Evolutionary conservation across 257 asterid genomes (phyloP).

Genomic region (Leonotis leonurus): DNA sequence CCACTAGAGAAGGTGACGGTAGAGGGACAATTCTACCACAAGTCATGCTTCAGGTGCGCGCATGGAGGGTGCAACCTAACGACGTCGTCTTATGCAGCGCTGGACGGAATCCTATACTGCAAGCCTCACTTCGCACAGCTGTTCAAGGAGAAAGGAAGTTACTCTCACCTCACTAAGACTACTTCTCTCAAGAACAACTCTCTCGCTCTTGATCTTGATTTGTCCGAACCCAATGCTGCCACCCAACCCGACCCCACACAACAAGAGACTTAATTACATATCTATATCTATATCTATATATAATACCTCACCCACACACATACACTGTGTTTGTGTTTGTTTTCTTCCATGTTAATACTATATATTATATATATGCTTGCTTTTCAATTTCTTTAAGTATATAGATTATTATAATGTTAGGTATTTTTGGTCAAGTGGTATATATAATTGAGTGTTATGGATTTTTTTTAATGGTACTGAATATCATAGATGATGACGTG

Average conservation of each 20-base stretch:
- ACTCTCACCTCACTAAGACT: conserved; percentile 55
- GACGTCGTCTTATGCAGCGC: conserved; percentile 71
- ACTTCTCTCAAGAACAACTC: conserved; percentile 40
- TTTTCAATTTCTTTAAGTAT: too few species aligned
- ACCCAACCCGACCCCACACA: not conserved
- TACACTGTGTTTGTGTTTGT: too few species aligned
- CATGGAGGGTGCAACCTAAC: conserved; percentile 82
- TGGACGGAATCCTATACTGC: conserved; percentile 84
- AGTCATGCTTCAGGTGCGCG: conserved; percentile 83
- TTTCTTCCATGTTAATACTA: too few species aligned
- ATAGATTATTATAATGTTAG: too few species aligned
- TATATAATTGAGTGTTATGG: too few species aligned
- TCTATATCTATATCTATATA: too few species aligned
- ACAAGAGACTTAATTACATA: too few species aligned
- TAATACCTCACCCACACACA: too few species aligned
- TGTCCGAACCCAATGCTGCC: not conserved
- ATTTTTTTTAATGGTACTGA: too few species aligned
- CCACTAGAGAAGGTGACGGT: conserved; percentile 82
- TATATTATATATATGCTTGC: too few species aligned
- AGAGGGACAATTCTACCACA: conserved; percentile 81
- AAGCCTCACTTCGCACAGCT: conserved; percentile 84
- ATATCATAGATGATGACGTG: too few species aligned
- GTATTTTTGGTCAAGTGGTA: too few species aligned
- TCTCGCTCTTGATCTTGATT: not conserved
- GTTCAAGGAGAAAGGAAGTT: conserved; percentile 88